A percentile compares a stretch with the other conserved stretches of the same genome.
Evolutionary conservation across 108 stramenopile genomes (phyloP).

Genomic region (Asterionellopsis glacialis): DNA sequence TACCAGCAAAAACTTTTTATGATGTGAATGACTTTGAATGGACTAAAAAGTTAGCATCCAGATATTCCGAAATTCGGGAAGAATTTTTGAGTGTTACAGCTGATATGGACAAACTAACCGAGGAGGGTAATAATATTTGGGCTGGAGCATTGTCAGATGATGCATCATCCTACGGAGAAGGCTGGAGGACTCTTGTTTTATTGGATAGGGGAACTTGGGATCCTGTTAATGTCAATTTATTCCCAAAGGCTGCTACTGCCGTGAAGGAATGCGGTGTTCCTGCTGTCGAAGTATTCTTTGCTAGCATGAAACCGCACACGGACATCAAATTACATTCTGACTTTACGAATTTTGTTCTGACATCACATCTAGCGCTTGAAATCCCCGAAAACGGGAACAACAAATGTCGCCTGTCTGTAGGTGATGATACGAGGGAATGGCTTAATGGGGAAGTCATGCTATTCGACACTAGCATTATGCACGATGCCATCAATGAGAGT

Average conservation of each 20-base stretch:
- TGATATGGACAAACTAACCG: constrained; percentile 37
- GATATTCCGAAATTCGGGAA: constrained; percentile 57
- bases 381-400: constrained; percentile 77
- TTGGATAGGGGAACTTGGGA: constrained; percentile 93
- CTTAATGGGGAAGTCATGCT: constrained; percentile 67
- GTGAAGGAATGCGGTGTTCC: constrained; percentile 67
- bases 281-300: constrained; percentile 88
- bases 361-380: constrained; percentile 80
- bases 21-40: constrained; percentile 51
- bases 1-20: constrained; percentile 67
- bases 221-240: constrained; percentile 62
- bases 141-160: constrained; percentile 74
- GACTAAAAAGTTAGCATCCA: constrained; percentile 48
- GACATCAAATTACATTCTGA: constrained; percentile 53
- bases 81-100: constrained; percentile 67
- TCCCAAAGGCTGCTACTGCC: constrained; percentile 73
- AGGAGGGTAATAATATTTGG: constrained; percentile 85
- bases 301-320: constrained; percentile 69
- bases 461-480: constrained; percentile 87
- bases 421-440: constrained; percentile 80
- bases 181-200: constrained; percentile 89
- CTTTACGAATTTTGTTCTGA: constrained; percentile 90
- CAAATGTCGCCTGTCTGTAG: constrained; percentile 74
- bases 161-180: constrained; percentile 62
- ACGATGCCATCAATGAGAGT: constrained; percentile 87